phyloP scores from a whole-genome alignment of 2,329 filamentous ascomycete species.

The Colletotrichum acutatum region DNA sequence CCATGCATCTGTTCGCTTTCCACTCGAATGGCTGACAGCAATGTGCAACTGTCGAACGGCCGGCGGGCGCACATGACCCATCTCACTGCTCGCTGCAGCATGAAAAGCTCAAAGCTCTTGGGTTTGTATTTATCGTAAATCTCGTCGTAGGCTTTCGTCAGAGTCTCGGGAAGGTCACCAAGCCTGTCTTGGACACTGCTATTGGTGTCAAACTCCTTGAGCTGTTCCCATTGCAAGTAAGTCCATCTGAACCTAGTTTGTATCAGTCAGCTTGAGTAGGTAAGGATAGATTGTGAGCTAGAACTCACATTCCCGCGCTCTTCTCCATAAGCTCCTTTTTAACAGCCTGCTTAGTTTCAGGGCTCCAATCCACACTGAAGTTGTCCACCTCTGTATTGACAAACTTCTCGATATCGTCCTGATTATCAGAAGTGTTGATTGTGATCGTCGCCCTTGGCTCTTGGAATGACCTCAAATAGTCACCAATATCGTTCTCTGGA shows the following conservation, averaged over 20 bases:
- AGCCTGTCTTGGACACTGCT: fast-evolving
- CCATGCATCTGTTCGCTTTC: neutral
- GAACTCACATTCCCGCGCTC: neutral
- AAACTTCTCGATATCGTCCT: neutral
- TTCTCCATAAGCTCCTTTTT: neutral
- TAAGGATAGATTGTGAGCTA: neutral
- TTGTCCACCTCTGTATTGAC: neutral
- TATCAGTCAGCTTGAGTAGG: neutral
- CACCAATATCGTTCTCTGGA: neutral
- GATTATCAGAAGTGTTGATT: neutral
- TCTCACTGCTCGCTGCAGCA: neutral
- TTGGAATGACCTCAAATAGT: neutral
- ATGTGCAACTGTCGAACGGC: neutral
- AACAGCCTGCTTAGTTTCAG: neutral
- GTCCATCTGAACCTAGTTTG: neutral
- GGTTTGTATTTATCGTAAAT: neutral
- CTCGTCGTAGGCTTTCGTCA: neutral
- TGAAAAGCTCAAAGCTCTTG: neutral
- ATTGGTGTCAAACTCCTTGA: neutral
- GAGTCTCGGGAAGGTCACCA: neutral
- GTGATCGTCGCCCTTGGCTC: neutral
- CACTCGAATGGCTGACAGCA: neutral
- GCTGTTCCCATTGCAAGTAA: neutral
- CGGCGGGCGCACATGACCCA: neutral
- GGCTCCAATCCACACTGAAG: neutral